Base-by-base conservation (phyloP, 2,329 filamentous ascomycete species). In the Ophiognomonia clavigignenti-juglandacearum region DNA sequence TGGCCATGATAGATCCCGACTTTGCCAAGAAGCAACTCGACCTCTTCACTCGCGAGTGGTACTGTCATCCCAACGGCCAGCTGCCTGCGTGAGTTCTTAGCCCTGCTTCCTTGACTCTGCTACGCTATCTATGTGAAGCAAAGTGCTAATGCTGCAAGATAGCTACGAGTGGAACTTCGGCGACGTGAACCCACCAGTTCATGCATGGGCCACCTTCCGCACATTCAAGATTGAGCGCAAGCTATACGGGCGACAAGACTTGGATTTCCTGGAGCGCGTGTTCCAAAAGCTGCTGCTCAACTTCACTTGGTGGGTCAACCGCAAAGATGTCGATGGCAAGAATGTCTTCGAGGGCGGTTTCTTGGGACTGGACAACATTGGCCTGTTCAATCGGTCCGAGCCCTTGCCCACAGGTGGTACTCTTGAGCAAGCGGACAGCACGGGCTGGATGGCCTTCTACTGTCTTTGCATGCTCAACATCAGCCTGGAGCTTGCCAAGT, bases 291-390 rank as follows among this genome's bases (percentile, higher is more conserved):
- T 97, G 51, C 73, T 97, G 20, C 75, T 97, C 53, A 97, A 97
- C 70, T 97, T 97, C 65, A 97, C 93, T 4, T 97, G 93, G 93
- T 97, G 92, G 92, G 92, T 96, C 18, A 97, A 97, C 64, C 86
- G 92, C 49, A 97, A 97, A 68, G 92, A 97, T 59, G 78, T 79
- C 10, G 88, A 96, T 9, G 92, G 90, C 59, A 97, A 97, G 72
- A 96, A 97, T 60, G 86, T 97, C 23, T 97, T 97, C 57, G 93
- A 97, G 62, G 93, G 92, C 56, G 92, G 92, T 36, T 97, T 97
- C 74, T 73, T 97, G 7, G 92, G 92, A 38, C 74, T 97, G 43
- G 92, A 97, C 78, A 97, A 97, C 64, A 97, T 97, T 64, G 93
- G 93, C 45, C 71, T 97, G 29, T 97, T 97, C 78, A 97, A 97